phyloP scores from a whole-genome alignment of 768 basidiomycete species.

The Dioszegia hungarica region DNA sequence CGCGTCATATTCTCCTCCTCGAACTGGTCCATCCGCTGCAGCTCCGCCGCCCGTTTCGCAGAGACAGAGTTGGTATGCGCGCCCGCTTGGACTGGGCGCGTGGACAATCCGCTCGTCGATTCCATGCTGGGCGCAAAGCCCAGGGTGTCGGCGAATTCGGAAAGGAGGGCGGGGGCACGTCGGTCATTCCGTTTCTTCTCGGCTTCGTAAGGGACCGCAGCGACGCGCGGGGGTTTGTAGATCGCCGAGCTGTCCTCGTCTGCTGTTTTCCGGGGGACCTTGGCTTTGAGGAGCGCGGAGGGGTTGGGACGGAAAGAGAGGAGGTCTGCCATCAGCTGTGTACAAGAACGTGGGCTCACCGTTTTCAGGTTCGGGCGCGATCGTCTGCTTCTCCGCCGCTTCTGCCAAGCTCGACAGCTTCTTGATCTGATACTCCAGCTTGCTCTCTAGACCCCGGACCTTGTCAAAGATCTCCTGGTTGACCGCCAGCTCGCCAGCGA shows the following conservation, averaged over 20 bases:
- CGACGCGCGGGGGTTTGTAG: slow-evolving; percentile 70
- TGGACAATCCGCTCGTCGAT: slow-evolving; percentile 49
- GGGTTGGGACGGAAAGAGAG: slow-evolving; percentile 84
- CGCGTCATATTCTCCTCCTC: slow-evolving; percentile 95
- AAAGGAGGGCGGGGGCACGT: slow-evolving; percentile 50
- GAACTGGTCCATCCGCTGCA: slow-evolving; percentile 75
- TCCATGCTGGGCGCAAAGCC: slow-evolving; percentile 47
- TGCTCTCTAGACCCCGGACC: slow-evolving; percentile 71
- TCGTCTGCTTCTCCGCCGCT: slow-evolving; percentile 47
- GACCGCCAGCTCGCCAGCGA: slow-evolving; percentile 74
- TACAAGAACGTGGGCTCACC: slow-evolving; percentile 53
- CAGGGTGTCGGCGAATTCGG: slow-evolving; percentile 46
- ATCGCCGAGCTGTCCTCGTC: slow-evolving; percentile 31
- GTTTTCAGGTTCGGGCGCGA: slow-evolving; percentile 53
- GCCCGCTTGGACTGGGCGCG: slow-evolving; percentile 36
- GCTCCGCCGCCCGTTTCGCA: slow-evolving; percentile 67
- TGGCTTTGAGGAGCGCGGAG: slow-evolving; percentile 6
- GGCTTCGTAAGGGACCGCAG: slow-evolving; percentile 75
- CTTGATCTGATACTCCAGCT: slow-evolving; percentile 93
- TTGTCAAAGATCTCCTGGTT: slow-evolving; percentile 82
- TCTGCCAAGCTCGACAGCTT: slow-evolving; percentile 78
- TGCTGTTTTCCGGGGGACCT: slow-evolving; percentile 12
- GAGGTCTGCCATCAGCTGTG: slow-evolving; percentile 60
- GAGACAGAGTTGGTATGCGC: slow-evolving; percentile 52
- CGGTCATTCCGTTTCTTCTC: slow-evolving; percentile 50